Evolutionary conservation across 176 grass and related monocot species (phyloP), one percentile per base, ranked within the genome.

Genomic region (Miscanthus lutarioriparius): DNA sequence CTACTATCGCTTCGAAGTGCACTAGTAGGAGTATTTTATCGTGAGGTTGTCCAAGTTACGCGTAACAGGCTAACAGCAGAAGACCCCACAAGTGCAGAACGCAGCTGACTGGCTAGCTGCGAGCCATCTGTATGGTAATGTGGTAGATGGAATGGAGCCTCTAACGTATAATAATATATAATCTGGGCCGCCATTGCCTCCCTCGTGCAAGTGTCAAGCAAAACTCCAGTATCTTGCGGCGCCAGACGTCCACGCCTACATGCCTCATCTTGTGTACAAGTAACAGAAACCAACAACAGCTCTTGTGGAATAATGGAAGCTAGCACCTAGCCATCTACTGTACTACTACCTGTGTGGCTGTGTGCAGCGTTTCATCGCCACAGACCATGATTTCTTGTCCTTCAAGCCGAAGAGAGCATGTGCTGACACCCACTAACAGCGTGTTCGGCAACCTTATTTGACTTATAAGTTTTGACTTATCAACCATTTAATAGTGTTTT

Each of bases 181-280:
- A 64, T 64, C 4, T 37, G 28, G 7, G 66, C 9, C 17, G 66
- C 9, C 17, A 38, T 22, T n/a, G 9, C 4, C 9, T 22, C 20
- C 20, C 20, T 69, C 66, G 66, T 38, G 64, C 64, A 33, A 39
- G 67, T 70, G 67, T 41, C 68, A 70, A 70, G 37, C 68, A 70
- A 70, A 25, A 12, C 68, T 41, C 37, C 10, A 40, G 68, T 41
- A 70, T 9, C 67, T n/a, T 70, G 67, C 67, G 36, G 36, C 67
- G 20, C 9, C 0, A 36, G 30, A 10, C 32, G 32, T 19, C 7
- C 35, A 10, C 35, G 35, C 35, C 33, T 69, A 22, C 66, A 33
- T 70, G 36, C 67, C 19, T 4, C 1, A 9, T 20, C 19, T 22
- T 69, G 66, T 69, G 17, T 22, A 49, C 15, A 17, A 49, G 4